These are phyloP conservation scores for Pythium coloratum DNA, from an alignment of 352 stramenopile genomes.

Conservation along the genomic window DNA sequence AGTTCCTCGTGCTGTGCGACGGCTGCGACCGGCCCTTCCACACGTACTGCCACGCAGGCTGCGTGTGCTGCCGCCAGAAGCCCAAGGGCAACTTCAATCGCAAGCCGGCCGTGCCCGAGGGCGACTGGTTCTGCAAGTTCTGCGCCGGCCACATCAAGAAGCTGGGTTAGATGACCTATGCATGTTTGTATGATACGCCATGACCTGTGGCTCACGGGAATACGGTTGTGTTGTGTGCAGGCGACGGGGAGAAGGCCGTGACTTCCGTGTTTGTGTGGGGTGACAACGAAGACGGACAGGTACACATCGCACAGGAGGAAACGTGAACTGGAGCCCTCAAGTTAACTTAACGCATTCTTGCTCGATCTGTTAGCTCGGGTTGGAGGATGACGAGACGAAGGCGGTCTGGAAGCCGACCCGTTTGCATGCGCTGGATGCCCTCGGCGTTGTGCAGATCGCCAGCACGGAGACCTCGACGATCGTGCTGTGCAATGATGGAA, in stretches of 20 bases:
- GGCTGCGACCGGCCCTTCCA: slow-evolving; percentile 78
- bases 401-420: slow-evolving; percentile 58
- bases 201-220: not conserved
- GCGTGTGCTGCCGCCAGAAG: slow-evolving; percentile 76
- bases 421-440: slow-evolving; percentile 57
- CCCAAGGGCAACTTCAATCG: slow-evolving; percentile 77
- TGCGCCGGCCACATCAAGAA: slow-evolving; percentile 59
- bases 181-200: not conserved
- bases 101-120: slow-evolving; percentile 72
- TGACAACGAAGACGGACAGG: slow-evolving; percentile 82
- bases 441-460: slow-evolving; percentile 66
- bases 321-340: not conserved
- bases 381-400: slow-evolving; percentile 48
- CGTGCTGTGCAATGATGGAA: slow-evolving; percentile 65
- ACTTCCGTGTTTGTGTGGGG: slow-evolving; percentile 72
- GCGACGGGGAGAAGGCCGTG: slow-evolving; percentile 38
- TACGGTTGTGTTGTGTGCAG: slow-evolving; percentile 26
- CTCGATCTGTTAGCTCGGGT: slow-evolving; percentile 38
- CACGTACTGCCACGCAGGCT: slow-evolving; percentile 69
- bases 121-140: slow-evolving; percentile 89
- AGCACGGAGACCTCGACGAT: slow-evolving; percentile 64
- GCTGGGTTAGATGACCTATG: slow-evolving; percentile 33
- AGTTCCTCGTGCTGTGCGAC: slow-evolving; percentile 80
- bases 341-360: not conserved
- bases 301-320: slow-evolving; percentile 11